A percentile compares a stretch with the other conserved stretches of the same genome.
Evolutionary conservation across 345 rosid species (phyloP).

Genomic region (Aquilaria malaccensis): DNA sequence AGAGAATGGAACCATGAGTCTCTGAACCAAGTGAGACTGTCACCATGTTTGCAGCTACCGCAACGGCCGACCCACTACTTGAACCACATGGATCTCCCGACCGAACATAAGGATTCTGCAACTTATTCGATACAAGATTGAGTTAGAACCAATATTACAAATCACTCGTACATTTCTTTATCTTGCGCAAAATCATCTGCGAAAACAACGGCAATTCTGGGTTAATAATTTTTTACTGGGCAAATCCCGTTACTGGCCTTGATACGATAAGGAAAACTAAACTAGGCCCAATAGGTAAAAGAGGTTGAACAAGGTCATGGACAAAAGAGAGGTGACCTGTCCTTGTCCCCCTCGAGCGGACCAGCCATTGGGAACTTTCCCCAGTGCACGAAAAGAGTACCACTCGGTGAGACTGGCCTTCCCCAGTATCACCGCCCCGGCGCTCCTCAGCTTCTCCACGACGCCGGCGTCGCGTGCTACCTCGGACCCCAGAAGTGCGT

Average conservation of each 20-base stretch:
- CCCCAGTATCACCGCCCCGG: slow-evolving; percentile 41
- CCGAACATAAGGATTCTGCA: slow-evolving; percentile 64
- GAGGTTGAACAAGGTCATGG: not conserved
- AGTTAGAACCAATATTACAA: no score
- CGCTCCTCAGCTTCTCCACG: slow-evolving; percentile 34
- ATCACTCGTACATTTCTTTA: no score
- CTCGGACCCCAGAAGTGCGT: slow-evolving; percentile 34
- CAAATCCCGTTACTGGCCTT: no score
- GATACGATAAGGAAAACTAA: not conserved
- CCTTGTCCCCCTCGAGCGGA: slow-evolving; percentile 47
- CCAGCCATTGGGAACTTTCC: slow-evolving; percentile 26
- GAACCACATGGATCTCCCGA: slow-evolving; percentile 58
- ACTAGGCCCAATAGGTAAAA: not conserved
- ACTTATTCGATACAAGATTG: not conserved
- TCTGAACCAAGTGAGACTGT: slow-evolving; percentile 59
- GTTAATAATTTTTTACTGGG: no score
- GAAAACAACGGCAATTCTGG: no score
- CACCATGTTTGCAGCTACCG: slow-evolving; percentile 62
- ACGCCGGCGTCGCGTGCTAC: slow-evolving; percentile 41
- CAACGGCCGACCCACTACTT: slow-evolving; percentile 71
- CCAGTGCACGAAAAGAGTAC: slow-evolving; percentile 24
- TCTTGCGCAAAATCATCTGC: no score
- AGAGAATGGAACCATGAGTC: slow-evolving; percentile 65
- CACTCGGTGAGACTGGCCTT: slow-evolving; percentile 52
- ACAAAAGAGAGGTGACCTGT: slow-evolving; percentile 19